A percentile compares a stretch with the other conserved stretches of the same genome.
Evolutionary conservation across 106 monocot species (phyloP).

Genomic region (Posidonia australis): DNA sequence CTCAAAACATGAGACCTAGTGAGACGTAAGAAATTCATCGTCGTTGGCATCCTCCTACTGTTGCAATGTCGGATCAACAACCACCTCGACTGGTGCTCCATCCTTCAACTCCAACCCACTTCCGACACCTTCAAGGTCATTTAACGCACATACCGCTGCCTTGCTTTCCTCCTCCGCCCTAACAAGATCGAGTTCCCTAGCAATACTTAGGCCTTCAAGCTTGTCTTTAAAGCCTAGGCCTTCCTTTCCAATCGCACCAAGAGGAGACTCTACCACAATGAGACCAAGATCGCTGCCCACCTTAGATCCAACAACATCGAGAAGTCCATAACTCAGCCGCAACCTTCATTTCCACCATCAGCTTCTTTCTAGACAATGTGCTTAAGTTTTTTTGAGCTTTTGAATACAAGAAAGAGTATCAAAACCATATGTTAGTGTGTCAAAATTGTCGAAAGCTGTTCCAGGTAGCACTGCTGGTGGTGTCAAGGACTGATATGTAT

Average conservation of each 20-base stretch:
- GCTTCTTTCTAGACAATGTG: no score
- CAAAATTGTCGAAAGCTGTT: no score
- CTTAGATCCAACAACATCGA: not conserved
- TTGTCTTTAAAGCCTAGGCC: conserved; percentile 31
- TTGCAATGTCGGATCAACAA: conserved; percentile 20
- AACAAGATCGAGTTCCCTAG: conserved; percentile 7
- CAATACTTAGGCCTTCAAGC: conserved; percentile 19
- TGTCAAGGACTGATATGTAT: no score
- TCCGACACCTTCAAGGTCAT: conserved; percentile 4
- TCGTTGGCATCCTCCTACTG: conserved; percentile 43
- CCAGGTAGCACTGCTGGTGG: no score
- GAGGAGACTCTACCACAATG: conserved; percentile 31
- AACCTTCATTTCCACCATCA: not conserved
- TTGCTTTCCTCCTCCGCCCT: conserved; percentile 36
- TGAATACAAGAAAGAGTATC: no score
- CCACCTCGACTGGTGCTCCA: conserved; percentile 39
- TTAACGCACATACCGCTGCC: conserved; percentile 27
- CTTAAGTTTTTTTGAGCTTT: no score
- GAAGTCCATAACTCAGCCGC: not conserved
- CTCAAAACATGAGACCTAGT: not conserved
- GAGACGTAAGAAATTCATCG: conserved; percentile 39
- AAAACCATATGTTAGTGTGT: no score
- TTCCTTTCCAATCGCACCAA: conserved; percentile 36
- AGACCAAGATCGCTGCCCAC: conserved; percentile 18
- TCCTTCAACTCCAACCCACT: conserved; percentile 37